Evolutionary conservation across 139 green algal species (phyloP), one percentile per base, ranked within the genome.

Genomic region (Pleodorina starrii): DNA sequence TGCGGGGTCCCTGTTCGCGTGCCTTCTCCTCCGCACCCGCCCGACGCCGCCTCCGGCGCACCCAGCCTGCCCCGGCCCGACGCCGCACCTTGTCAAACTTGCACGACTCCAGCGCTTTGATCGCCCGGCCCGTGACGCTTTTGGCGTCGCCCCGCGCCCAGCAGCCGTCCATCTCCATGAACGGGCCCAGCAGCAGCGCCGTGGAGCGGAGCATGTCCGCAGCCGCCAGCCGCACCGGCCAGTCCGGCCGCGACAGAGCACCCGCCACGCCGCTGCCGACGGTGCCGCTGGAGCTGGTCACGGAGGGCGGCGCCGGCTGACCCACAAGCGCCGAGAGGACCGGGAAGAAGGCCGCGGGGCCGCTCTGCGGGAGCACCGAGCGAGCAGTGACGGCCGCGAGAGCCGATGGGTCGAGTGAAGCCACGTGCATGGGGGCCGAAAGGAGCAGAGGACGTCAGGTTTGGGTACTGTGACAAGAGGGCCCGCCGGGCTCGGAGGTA

Each of bases 41-140:
- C n/a, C n/a, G n/a, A n/a, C n/a, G n/a, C n/a, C n/a, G n/a, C n/a
- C n/a, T n/a, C n/a, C n/a, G n/a, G n/a, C n/a, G n/a, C n/a, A n/a
- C n/a, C n/a, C n/a, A n/a, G n/a, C n/a, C n/a, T n/a, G n/a, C n/a
- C n/a, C n/a, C n/a, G n/a, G n/a, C n/a, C n/a, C n/a, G n/a, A n/a
- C n/a, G n/a, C n/a, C n/a, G n/a, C 51, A 94, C 92, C 87, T 94
- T 94, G 78, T 94, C 92, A 81, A 94, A 94, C 32, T 40, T 80
- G 16, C 44, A 60, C 5, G 51, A 57, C 57, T 94, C 90, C 60
- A 94, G 84, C 5, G 57, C 87, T 51, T 21, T 27, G 2, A 90
- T 40, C 17, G 76, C 86, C 17, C 83, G 73, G 4, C 66, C 51
- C 21, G 90, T 93, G 0, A 94, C 36, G 57, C 76, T 80, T 16